Evolutionary conservation across 148 eudicot genomes (phyloP).

Genomic region (Silene uniflora): DNA sequence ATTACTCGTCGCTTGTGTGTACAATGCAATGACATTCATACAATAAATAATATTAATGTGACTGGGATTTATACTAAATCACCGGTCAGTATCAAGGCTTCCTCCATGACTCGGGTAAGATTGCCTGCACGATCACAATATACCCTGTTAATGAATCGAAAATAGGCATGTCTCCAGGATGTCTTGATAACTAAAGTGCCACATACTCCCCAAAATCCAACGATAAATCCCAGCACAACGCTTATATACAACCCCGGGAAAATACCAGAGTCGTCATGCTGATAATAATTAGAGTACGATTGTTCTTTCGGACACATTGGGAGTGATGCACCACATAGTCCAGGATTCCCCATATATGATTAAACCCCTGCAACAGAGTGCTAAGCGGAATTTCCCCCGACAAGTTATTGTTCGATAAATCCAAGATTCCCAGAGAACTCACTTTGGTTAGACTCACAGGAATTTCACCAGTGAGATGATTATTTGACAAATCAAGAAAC

Average conservation of each 20-base stretch:
- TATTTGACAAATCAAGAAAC: slow-evolving; percentile 12
- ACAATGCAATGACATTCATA: not conserved
- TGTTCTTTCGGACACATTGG: not conserved
- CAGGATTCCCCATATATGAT: slow-evolving; percentile 1
- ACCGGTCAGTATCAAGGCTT: not conserved
- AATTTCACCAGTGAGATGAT: slow-evolving; percentile 16
- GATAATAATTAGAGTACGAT: not conserved
- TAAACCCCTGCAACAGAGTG: slow-evolving; percentile 15
- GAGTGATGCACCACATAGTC: slow-evolving; percentile 20
- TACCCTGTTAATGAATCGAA: slow-evolving; percentile 6
- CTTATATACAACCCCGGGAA: slow-evolving; percentile 21
- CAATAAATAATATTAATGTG: not conserved
- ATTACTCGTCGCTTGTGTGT: not conserved
- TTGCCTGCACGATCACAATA: not conserved
- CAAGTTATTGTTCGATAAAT: slow-evolving; percentile 14
- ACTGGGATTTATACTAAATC: not conserved
- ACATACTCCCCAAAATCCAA: slow-evolving; percentile 23
- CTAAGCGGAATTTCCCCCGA: slow-evolving; percentile 16
- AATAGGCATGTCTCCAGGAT: slow-evolving; percentile 23
- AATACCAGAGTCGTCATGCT: not conserved
- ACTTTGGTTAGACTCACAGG: slow-evolving; percentile 10
- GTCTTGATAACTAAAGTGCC: slow-evolving; percentile 20
- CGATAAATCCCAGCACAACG: slow-evolving; percentile 16
- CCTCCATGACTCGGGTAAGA: not conserved
- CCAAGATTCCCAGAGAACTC: slow-evolving; percentile 10